Conservation (phyloP, 139 green algal species). For the Raphidocelis subcapitata region DNA sequence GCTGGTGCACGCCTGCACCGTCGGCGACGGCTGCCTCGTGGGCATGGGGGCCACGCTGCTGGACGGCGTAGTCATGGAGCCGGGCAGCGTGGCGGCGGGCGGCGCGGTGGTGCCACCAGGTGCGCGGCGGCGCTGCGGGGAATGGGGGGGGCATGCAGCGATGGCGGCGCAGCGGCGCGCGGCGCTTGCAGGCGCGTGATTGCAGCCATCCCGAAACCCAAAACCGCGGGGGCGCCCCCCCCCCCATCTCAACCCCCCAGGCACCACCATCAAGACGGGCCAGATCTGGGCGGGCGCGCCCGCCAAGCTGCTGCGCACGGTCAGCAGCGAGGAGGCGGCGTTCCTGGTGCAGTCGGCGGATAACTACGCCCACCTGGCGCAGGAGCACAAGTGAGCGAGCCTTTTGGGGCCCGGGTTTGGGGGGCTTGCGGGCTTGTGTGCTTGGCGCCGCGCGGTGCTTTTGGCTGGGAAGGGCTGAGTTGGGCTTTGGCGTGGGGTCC, state of each 20-base stretch:
- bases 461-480: too few relatives aligned
- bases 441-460: too few relatives aligned
- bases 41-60: slow-evolving; percentile 92
- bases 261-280: slow-evolving; percentile 67
- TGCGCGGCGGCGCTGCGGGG: background rate
- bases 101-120: slow-evolving; percentile 77
- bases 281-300: slow-evolving; percentile 93
- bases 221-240: background rate
- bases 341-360: slow-evolving; percentile 79
- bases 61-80: slow-evolving; percentile 80
- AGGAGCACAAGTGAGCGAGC: slow-evolving; percentile 50
- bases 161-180: too few relatives aligned
- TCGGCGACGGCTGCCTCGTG: slow-evolving; percentile 85
- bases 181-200: too few relatives aligned
- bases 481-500: too few relatives aligned
- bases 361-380: slow-evolving; percentile 81
- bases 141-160: too few relatives aligned
- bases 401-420: too few relatives aligned
- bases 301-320: slow-evolving; percentile 79
- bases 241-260: slow-evolving; percentile 2
- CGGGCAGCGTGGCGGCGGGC: slow-evolving; percentile 77
- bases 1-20: slow-evolving; percentile 81
- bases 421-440: too few relatives aligned
- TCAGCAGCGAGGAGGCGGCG: slow-evolving; percentile 66
- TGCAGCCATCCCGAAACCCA: too few relatives aligned